These are phyloP conservation scores for Pleurozium schreberi DNA, from an alignment of 225 moss, liverwort and hornwort genomes.

Conservation along the genomic window DNA sequence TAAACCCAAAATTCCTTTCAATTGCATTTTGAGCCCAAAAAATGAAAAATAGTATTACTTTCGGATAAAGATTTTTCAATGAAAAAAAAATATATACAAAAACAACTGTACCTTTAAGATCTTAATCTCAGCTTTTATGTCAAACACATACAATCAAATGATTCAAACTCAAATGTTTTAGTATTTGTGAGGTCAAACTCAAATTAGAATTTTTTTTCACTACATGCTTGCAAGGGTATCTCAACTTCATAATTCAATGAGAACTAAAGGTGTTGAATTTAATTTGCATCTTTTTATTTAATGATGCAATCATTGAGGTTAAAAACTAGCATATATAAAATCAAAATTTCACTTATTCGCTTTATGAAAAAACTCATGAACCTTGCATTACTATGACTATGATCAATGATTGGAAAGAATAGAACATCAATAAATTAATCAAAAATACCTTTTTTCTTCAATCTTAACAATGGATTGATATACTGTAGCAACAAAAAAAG, in stretches of 20 bases:
- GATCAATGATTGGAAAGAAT: neutral
- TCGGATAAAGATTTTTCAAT: neutral
- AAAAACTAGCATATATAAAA: neutral
- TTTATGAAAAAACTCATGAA: neutral
- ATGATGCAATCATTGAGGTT: neutral
- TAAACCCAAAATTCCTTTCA: too few species aligned
- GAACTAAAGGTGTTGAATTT: neutral
- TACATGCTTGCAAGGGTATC: accelerated
- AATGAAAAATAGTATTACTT: too few species aligned
- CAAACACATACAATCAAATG: too few species aligned
- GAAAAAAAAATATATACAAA: neutral
- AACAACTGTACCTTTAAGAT: neutral
- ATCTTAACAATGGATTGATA: too few species aligned
- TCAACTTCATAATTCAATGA: neutral
- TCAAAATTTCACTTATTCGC: neutral
- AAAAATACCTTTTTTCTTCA: neutral
- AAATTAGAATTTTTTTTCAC: neutral
- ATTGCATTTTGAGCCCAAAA: too few species aligned
- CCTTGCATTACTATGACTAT: neutral
- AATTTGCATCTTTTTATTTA: neutral
- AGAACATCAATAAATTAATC: neutral
- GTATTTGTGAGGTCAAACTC: neutral
- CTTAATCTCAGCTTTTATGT: neutral
- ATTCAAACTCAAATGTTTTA: neutral
- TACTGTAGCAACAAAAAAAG: too few species aligned